phyloP scores from a whole-genome alignment of 23 red algal species.

The Porphyridium purpureum region DNA sequence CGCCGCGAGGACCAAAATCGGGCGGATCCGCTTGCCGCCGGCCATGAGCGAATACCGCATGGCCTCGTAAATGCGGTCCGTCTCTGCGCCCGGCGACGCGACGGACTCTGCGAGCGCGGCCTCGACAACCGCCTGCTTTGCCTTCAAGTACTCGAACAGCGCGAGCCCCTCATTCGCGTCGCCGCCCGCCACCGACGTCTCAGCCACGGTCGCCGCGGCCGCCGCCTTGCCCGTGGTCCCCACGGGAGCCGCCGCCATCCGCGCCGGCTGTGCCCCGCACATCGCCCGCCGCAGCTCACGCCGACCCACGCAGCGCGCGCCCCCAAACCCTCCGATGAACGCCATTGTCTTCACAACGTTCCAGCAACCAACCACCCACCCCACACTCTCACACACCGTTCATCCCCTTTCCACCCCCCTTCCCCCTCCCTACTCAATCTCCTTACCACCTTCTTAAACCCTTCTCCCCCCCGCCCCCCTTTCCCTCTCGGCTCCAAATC shows the following conservation, averaged over 20 bases:
- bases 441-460: not conserved
- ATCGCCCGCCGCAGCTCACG: no score
- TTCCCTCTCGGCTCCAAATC: no score
- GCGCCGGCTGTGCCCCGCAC: no score
- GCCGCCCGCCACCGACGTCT: no score
- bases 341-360: no score
- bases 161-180: no score
- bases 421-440: not conserved
- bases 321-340: no score
- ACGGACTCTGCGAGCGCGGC: conserved; percentile 42
- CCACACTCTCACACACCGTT: not conserved
- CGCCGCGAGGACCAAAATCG: conserved; percentile 62
- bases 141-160: no score
- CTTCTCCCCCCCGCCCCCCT: not conserved
- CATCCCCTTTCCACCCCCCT: conserved; percentile 1
- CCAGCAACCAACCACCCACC: not conserved
- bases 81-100: conserved; percentile 10
- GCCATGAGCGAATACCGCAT: conserved; percentile 94
- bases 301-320: no score
- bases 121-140: conserved; percentile 24
- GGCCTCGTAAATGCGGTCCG: conserved; percentile 17
- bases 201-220: no score
- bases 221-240: no score
- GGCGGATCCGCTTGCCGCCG: conserved; percentile 86
- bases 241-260: no score